Percentiles rank a stretch among this genome's conserved stretches.
Conservation (phyloP, 1,284 basidiomycete genomes). For the Sanghuangporus sanghuang region DNA sequence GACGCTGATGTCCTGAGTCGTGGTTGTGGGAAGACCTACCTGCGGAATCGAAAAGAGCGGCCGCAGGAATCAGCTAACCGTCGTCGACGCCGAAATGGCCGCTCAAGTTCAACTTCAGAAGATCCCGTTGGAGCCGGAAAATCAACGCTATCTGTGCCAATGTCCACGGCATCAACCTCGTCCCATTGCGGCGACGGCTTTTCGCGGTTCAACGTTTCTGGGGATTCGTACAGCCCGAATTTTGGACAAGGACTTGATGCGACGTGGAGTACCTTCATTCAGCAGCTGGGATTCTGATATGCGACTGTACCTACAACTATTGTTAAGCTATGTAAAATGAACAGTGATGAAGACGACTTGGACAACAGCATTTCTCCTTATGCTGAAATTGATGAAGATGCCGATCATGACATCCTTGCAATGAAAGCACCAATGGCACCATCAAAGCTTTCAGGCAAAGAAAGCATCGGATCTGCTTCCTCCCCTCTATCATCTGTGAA, state of each 20-base stretch:
- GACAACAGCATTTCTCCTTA: no score
- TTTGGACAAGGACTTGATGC: conserved; percentile 41
- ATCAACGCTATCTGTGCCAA: background rate
- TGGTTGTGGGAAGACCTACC: conserved; percentile 54
- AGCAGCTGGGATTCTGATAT: conserved; percentile 53
- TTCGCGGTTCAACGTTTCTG: background rate
- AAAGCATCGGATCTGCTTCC: no score
- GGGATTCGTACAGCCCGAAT: conserved; percentile 1
- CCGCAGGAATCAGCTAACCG: background rate
- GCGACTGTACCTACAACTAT: background rate
- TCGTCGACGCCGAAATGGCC: background rate
- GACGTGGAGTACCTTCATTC: conserved; percentile 62
- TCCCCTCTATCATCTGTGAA: no score
- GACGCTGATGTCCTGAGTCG: conserved; percentile 48
- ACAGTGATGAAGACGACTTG: no score
- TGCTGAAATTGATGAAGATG: no score
- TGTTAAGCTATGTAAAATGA: background rate
- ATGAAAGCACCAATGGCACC: no score
- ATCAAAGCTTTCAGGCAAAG: no score
- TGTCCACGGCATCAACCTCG: background rate
- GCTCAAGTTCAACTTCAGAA: conserved; percentile 6
- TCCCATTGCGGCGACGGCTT: background rate
- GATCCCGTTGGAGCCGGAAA: conserved; percentile 1
- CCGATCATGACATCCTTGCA: no score
- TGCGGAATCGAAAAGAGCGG: conserved; percentile 28